A percentile compares a stretch with the other conserved stretches of the same genome.
Conservation (phyloP, 257 asterid species). For the Scutellaria galericulata region DNA sequence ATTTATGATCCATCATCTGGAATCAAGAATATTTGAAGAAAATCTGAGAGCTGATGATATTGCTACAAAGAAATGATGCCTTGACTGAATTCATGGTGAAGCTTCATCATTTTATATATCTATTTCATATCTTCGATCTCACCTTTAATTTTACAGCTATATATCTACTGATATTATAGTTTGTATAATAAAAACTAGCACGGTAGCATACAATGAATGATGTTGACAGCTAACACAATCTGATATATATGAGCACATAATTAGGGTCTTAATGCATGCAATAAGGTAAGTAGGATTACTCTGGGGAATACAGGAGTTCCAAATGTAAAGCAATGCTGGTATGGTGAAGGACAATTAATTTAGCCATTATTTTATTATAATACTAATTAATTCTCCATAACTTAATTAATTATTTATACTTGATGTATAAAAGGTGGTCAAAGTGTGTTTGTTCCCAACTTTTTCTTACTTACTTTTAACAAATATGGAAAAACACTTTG, state of each 20-base stretch:
- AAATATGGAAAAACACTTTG: not conserved
- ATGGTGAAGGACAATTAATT: slow-evolving; percentile 51
- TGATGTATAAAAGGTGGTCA: not conserved
- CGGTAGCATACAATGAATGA: slow-evolving; percentile 30
- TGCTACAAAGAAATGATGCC: slow-evolving; percentile 28
- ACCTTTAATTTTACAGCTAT: slow-evolving; percentile 23
- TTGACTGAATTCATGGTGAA: slow-evolving; percentile 22
- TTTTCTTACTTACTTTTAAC: slow-evolving; percentile 17
- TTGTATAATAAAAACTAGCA: not conserved
- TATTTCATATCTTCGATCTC: slow-evolving; percentile 30
- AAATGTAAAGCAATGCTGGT: slow-evolving; percentile 53
- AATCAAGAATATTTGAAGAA: not conserved
- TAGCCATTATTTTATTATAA: slow-evolving; percentile 35
- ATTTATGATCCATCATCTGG: too few relatives aligned
- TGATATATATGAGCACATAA: too few relatives aligned
- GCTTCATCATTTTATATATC: slow-evolving; percentile 19
- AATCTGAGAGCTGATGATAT: not conserved
- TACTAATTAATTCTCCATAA: slow-evolving; percentile 18
- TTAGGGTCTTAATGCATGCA: not conserved
- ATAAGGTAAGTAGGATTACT: slow-evolving; percentile 46
- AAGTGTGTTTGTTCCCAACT: not conserved
- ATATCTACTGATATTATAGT: not conserved
- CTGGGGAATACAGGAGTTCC: slow-evolving; percentile 44
- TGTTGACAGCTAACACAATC: slow-evolving; percentile 30
- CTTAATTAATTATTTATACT: not conserved